A percentile compares a stretch with the other conserved stretches of the same genome.
Evolutionary conservation across 2,329 filamentous ascomycete genomes (phyloP).

Genomic region (Alternaria arbusti): DNA sequence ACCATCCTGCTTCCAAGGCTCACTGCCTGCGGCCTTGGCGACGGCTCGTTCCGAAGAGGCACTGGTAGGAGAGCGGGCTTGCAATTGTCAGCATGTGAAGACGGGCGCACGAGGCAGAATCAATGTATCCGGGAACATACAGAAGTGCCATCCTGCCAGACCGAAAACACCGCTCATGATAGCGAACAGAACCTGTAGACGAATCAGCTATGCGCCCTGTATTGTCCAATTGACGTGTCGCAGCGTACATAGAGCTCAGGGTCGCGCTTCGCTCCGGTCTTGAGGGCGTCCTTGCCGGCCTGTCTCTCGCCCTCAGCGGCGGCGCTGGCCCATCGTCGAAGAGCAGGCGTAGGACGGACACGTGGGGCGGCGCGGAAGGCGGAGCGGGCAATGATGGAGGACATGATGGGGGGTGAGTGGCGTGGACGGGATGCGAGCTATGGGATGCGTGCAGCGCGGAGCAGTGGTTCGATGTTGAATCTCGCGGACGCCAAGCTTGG

Average conservation of each 20-base stretch:
- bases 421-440: constrained; percentile 11
- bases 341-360: constrained; percentile 48
- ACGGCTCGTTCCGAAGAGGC: constrained; percentile 82
- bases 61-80: constrained; percentile 83
- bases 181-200: constrained; percentile 78
- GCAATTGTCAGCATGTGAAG: constrained; percentile 19
- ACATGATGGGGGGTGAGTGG: constrained; percentile 47
- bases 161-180: constrained; percentile 90
- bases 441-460: constrained; percentile 20
- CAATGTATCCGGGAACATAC: constrained; percentile 54
- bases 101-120: constrained; percentile 6
- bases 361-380: constrained; percentile 56
- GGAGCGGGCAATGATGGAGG: constrained; percentile 53
- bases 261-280: constrained; percentile 71
- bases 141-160: constrained; percentile 89
- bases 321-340: constrained; percentile 47
- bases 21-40: constrained; percentile 74
- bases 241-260: constrained; percentile 74
- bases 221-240: neutral
- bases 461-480: constrained; percentile 29
- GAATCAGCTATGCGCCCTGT: constrained; percentile 29
- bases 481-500: constrained; percentile 20
- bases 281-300: constrained; percentile 57
- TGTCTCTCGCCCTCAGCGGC: constrained; percentile 55
- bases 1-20: constrained; percentile 84